phyloP scores from a whole-genome alignment of 345 rosid species.

The Brassica nigra region DNA sequence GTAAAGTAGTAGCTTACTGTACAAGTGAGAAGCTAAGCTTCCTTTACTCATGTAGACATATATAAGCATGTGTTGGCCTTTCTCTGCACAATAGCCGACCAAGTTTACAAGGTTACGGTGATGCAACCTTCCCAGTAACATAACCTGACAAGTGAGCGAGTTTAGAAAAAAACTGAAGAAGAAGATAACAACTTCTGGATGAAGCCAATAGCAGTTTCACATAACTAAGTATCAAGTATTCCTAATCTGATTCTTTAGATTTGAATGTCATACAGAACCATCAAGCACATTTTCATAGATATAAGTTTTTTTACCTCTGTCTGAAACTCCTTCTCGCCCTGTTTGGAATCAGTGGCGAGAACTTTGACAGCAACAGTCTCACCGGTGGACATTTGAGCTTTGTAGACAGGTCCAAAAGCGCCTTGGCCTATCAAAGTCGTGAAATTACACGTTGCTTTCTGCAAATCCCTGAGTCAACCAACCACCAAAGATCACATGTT shows the following conservation, averaged over 20 bases:
- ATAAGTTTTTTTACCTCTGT: conserved; percentile 66
- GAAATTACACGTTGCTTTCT: not conserved
- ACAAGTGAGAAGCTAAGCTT: conserved; percentile 91
- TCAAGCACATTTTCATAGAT: not conserved
- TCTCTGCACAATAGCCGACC: conserved; percentile 96
- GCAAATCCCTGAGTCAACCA: not conserved
- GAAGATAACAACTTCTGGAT: not conserved
- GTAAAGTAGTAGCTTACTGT: conserved; percentile 56
- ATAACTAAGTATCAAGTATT: not conserved
- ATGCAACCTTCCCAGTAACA: conserved; percentile 94
- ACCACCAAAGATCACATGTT: not conserved
- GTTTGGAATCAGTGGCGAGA: conserved; percentile 95
- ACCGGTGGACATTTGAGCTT: conserved; percentile 92
- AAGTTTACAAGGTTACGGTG: conserved; percentile 95
- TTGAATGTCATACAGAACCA: conserved; percentile 1
- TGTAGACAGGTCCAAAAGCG: conserved; percentile 58
- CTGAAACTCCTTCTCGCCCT: conserved; percentile 98
- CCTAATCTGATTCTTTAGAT: not conserved
- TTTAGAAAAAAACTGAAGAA: not conserved
- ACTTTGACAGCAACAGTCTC: conserved; percentile 96
- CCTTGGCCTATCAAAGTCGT: not conserved
- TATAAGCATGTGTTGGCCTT: conserved; percentile 82
- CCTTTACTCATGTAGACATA: conserved; percentile 93
- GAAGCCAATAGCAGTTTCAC: not conserved
- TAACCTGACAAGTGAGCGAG: conserved; percentile 57